phyloP scores from a whole-genome alignment of 345 rosid genomes.

The Eucalyptus erythrocorys region DNA sequence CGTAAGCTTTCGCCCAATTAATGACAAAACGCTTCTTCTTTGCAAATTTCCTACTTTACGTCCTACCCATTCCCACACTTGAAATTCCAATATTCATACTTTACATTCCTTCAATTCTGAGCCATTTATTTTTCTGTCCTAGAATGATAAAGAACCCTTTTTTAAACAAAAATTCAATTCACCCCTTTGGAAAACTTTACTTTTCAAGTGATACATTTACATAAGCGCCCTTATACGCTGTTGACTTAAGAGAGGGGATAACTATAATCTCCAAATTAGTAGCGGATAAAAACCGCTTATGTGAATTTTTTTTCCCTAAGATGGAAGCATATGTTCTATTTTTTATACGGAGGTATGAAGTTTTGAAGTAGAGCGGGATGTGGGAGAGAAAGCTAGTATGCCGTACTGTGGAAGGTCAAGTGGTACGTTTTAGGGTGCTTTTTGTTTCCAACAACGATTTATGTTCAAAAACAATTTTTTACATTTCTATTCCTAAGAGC shows the following conservation, averaged over 20 bases:
- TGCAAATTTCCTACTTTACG: background rate
- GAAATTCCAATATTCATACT: background rate
- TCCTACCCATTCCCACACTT: background rate
- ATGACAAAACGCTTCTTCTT: background rate
- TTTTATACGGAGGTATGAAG: too few species aligned
- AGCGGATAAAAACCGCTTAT: too few species aligned
- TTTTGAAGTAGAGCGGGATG: too few species aligned
- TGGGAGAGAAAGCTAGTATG: too few species aligned
- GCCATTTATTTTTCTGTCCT: background rate
- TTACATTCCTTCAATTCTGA: background rate
- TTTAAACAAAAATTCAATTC: background rate
- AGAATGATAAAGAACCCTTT: background rate
- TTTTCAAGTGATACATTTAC: background rate
- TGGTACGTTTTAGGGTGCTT: fast-evolving
- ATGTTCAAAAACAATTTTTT: too few species aligned
- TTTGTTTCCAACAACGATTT: too few species aligned
- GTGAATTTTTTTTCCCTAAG: too few species aligned
- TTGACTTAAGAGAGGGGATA: too few species aligned
- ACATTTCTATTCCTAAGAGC: fast-evolving
- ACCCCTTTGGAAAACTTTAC: background rate
- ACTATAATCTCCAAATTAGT: too few species aligned
- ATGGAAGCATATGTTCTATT: too few species aligned
- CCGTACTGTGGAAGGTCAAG: too few species aligned
- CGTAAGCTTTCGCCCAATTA: background rate
- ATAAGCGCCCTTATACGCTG: too few species aligned